Evolutionary conservation across 164 flowering plant genomes (phyloP).

Genomic region (Pachysandra terminalis): DNA sequence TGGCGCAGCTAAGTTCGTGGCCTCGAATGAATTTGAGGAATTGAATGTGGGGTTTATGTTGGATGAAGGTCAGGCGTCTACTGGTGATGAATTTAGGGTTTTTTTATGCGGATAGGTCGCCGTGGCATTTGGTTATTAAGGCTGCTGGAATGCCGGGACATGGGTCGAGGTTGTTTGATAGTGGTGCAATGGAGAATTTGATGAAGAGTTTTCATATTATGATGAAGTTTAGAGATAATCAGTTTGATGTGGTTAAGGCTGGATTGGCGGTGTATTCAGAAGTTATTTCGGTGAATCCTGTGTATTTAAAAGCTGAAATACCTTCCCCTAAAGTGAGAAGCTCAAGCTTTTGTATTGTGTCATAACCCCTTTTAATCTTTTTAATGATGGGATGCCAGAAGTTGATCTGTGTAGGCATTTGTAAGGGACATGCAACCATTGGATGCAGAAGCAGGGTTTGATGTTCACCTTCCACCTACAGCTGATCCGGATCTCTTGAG

Average conservation of each 20-base stretch:
- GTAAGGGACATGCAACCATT: constrained; percentile 98
- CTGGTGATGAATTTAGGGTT: constrained; percentile 60
- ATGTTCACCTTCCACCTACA: constrained; percentile 77
- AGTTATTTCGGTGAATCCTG: constrained; percentile 86
- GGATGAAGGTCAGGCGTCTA: too few relatives aligned
- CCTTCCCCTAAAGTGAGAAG: too few relatives aligned
- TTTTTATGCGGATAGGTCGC: too few relatives aligned
- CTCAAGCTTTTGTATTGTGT: too few relatives aligned
- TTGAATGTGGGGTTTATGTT: constrained; percentile 83
- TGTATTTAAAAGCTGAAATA: constrained; percentile 68
- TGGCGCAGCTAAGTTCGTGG: constrained; percentile 60
- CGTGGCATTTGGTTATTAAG: too few relatives aligned
- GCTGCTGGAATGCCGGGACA: too few relatives aligned
- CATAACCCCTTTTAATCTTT: not conserved
- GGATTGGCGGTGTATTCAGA: constrained; percentile 61
- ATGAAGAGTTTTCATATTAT: constrained; percentile 80
- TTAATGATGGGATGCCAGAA: not conserved
- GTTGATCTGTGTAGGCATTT: constrained; percentile 54
- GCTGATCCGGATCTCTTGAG: constrained; percentile 65
- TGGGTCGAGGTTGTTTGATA: constrained; percentile 78
- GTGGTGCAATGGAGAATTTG: constrained; percentile 87
- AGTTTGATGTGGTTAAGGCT: constrained; percentile 76
- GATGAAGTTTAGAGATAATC: constrained; percentile 53
- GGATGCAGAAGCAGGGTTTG: constrained; percentile 92
- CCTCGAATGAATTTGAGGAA: constrained; percentile 49